phyloP scores from a whole-genome alignment of 176 grass and related monocot species.

The Zoysia japonica region DNA sequence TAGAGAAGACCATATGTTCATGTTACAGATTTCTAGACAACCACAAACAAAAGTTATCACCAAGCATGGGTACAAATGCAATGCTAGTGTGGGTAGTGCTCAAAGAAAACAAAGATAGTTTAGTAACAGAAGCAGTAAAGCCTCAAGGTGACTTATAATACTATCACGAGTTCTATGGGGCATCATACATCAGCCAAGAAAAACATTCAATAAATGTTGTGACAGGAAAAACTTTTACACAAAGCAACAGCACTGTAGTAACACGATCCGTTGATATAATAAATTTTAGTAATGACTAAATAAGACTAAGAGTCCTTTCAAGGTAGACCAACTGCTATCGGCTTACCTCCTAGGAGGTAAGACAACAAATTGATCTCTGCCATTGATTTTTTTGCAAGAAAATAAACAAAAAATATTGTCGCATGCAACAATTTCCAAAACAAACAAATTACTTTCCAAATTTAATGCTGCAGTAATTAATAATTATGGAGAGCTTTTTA shows the following conservation, averaged over 20 bases:
- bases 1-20: background rate
- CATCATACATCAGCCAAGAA: background rate
- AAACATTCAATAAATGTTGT: background rate
- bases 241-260: background rate
- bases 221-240: background rate
- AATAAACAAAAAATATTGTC: too few relatives aligned
- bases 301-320: too few relatives aligned
- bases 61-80: background rate
- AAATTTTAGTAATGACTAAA: background rate
- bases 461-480: too few relatives aligned
- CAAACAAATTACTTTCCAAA: too few relatives aligned
- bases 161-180: background rate
- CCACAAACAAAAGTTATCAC: background rate
- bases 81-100: background rate
- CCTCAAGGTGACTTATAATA: background rate
- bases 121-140: background rate
- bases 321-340: too few relatives aligned
- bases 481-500: too few relatives aligned
- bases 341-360: too few relatives aligned
- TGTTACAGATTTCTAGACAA: slow-evolving; percentile 1
- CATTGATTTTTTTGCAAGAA: too few relatives aligned
- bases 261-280: background rate
- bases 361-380: too few relatives aligned
- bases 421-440: too few relatives aligned
- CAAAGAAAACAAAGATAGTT: slow-evolving; percentile 11